Conservation (phyloP, 345 rosid genomes). For the Salix dunnii region DNA sequence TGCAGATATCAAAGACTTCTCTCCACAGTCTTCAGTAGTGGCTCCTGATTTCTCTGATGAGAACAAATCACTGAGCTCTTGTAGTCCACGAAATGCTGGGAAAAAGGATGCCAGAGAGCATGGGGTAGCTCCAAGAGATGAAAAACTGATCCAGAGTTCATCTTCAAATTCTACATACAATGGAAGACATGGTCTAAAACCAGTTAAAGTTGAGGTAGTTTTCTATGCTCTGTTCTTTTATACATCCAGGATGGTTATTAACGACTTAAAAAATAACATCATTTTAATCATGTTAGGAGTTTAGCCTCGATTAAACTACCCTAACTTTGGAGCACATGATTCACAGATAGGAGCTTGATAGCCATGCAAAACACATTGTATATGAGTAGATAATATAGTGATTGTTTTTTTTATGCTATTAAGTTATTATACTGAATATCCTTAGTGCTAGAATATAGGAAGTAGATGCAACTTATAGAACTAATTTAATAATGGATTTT, state of each 20-base stretch:
- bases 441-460: not conserved
- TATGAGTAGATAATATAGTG: not conserved
- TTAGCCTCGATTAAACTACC: not conserved
- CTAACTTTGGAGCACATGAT: not conserved
- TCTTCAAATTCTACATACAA: slow-evolving; percentile 19
- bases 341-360: not conserved
- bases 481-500: not conserved
- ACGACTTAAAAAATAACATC: not conserved
- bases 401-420: not conserved
- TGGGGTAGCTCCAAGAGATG: slow-evolving; percentile 7
- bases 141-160: slow-evolving; percentile 11
- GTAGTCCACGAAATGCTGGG: slow-evolving; percentile 6
- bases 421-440: not conserved
- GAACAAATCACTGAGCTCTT: slow-evolving; percentile 5
- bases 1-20: slow-evolving; percentile 2
- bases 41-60: slow-evolving; percentile 22
- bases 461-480: not conserved
- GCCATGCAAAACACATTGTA: not conserved
- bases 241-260: not conserved
- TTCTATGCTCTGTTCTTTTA: not conserved
- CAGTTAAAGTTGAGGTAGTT: slow-evolving; percentile 21
- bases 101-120: slow-evolving; percentile 16
- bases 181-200: slow-evolving; percentile 10
- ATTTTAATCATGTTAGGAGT: not conserved
- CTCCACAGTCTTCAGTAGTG: slow-evolving; percentile 6